Evolutionary conservation across 2,329 filamentous ascomycete genomes (phyloP).

Genomic region (Aspergillus costaricaensis): DNA sequence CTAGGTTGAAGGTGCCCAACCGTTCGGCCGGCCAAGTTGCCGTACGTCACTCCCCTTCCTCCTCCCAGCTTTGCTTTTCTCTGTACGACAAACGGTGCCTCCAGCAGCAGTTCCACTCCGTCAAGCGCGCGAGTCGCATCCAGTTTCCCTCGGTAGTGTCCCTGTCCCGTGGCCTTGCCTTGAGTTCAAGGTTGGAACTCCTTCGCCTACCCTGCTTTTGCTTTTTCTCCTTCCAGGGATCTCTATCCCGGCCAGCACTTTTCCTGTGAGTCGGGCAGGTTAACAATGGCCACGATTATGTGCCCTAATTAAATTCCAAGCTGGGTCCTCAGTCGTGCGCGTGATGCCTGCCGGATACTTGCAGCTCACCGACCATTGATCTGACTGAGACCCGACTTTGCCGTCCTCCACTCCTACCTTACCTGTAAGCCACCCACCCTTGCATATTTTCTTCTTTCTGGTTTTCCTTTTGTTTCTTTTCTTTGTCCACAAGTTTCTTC

Average conservation of each 20-base stretch:
- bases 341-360: constrained; percentile 35
- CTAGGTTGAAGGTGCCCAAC: background rate
- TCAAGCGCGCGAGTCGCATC: background rate
- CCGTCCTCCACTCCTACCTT: constrained; percentile 2
- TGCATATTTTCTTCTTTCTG: background rate
- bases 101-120: background rate
- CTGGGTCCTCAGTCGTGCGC: constrained; percentile 19
- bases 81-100: background rate
- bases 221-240: background rate
- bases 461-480: background rate
- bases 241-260: background rate
- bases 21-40: background rate
- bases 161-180: background rate
- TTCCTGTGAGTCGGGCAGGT: constrained; percentile 1
- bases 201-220: background rate
- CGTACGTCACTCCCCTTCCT: background rate
- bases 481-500: background rate
- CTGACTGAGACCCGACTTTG: constrained; percentile 2
- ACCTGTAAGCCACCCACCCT: constrained; percentile 13
- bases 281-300: constrained; percentile 9
- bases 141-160: background rate
- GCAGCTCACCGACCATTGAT: constrained; percentile 24
- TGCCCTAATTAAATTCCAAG: constrained; percentile 23
- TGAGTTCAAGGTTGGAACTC: background rate
- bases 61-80: background rate